Conservation (phyloP, 352 stramenopile genomes). For the Phytophthora colocasiae region DNA sequence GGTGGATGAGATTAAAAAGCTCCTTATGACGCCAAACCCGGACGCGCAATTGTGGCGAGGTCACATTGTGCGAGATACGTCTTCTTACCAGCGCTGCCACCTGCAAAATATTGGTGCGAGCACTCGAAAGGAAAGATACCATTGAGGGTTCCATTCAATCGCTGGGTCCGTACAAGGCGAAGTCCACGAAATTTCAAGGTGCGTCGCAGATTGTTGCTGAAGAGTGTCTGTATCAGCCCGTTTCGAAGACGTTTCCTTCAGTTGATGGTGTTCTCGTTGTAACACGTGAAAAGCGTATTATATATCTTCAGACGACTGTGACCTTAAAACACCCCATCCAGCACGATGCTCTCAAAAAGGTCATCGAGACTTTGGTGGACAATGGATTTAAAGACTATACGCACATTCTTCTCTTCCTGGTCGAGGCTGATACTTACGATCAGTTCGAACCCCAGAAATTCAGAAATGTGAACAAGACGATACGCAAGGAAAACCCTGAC, state of each 20-base stretch:
- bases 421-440: conserved; percentile 40
- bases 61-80: too few relatives aligned
- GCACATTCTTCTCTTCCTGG: conserved; percentile 43
- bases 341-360: conserved; percentile 32
- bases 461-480: conserved; percentile 16
- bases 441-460: conserved; percentile 23
- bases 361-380: conserved; percentile 20
- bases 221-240: too few relatives aligned
- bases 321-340: conserved; percentile 28
- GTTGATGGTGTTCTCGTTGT: conserved; percentile 40
- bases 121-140: too few relatives aligned
- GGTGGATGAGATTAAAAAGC: too few relatives aligned
- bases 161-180: too few relatives aligned
- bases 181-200: too few relatives aligned
- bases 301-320: conserved; percentile 37
- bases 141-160: too few relatives aligned
- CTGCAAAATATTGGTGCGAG: too few relatives aligned
- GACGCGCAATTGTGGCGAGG: too few relatives aligned
- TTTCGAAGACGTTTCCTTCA: conserved; percentile 43
- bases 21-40: too few relatives aligned
- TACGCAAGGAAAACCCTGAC: background rate
- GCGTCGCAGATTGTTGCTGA: too few relatives aligned
- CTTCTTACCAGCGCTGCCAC: too few relatives aligned
- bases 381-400: conserved; percentile 37
- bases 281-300: conserved; percentile 15